Percentiles rank a stretch among this genome's conserved stretches.
phyloP scores from a whole-genome alignment of 495 filamentous ascomycete species.

The Penicillium paradoxum region DNA sequence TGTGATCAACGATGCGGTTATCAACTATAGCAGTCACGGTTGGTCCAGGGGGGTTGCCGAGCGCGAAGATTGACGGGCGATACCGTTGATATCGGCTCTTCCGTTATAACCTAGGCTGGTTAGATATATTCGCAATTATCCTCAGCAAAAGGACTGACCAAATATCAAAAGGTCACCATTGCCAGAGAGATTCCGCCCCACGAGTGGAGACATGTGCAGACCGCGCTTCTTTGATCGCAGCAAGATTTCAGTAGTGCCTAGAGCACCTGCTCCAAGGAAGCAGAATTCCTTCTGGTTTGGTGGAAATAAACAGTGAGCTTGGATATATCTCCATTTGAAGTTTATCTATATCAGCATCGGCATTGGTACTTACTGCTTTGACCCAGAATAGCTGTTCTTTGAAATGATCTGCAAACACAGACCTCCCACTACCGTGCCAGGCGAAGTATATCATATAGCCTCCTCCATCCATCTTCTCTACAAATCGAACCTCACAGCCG shows the following conservation, averaged over 20 bases:
- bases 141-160: no score
- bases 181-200: conserved; percentile 60
- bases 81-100: no score
- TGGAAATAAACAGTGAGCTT: not conserved
- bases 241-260: conserved; percentile 63
- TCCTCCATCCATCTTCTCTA: conserved; percentile 47
- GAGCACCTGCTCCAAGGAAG: conserved; percentile 19
- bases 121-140: no score
- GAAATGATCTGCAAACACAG: conserved; percentile 51
- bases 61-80: no score
- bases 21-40: no score
- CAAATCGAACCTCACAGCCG: conserved; percentile 62
- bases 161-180: conserved; percentile 35
- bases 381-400: conserved; percentile 66
- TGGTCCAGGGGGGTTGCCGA: no score
- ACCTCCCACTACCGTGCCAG: conserved; percentile 53
- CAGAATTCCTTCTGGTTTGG: not conserved
- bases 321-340: no score
- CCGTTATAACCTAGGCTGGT: no score
- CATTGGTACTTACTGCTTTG: conserved; percentile 47
- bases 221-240: conserved; percentile 58
- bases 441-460: conserved; percentile 41
- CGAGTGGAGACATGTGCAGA: conserved; percentile 49
- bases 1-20: no score
- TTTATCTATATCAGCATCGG: no score